Evolutionary conservation across 768 basidiomycete species (phyloP), one percentile per base, ranked within the genome.

Genomic region (Obba rivulosa): DNA sequence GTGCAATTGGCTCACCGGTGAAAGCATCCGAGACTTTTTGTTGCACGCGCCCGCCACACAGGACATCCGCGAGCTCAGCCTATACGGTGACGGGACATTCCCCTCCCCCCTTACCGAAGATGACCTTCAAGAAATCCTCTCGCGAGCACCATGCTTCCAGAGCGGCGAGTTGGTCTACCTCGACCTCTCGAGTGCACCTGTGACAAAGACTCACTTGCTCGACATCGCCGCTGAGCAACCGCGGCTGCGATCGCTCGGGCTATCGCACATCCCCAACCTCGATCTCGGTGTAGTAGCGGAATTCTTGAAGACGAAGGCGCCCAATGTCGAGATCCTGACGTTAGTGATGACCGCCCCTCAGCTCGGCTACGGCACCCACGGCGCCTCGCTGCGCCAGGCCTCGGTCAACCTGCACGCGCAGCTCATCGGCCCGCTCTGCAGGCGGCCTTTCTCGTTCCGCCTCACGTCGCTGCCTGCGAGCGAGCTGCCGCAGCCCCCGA

Each of bases 21-120:
- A 82, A 49, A 81, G 88, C 41, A 80, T 97, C 60, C 78, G 77
- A 41, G 65, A 77, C 21, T 85, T 96, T 68, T 71, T 96, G 43
- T 64, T 88, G 37, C 66, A 79, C 22, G 83, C 88, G 1, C 78
- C 79, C 0, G 83, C 80, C 4, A 79, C 85, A 2, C 64, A 65
- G 28, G 71, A 74, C 36, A 69, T 94, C 45, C 73, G 69, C 31
- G 90, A 98, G 61, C 75, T 99, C 25, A 89, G 87, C 49, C 76
- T 99, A 4, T 96, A 90, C 58, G 92, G 92, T 22, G 93, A 96
- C 61, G 76, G 74, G 66, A 91, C 92, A 0, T 92, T 87, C 66
- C 71, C 80, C 0, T 87, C 83, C 16, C 81, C 88, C 2, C 72
- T 97, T 25, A 74, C 78, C 7, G 70, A 68, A 45, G 75, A 78